phyloP scores from a whole-genome alignment of 164 flowering plant genomes.

The Macadamia integrifolia region DNA sequence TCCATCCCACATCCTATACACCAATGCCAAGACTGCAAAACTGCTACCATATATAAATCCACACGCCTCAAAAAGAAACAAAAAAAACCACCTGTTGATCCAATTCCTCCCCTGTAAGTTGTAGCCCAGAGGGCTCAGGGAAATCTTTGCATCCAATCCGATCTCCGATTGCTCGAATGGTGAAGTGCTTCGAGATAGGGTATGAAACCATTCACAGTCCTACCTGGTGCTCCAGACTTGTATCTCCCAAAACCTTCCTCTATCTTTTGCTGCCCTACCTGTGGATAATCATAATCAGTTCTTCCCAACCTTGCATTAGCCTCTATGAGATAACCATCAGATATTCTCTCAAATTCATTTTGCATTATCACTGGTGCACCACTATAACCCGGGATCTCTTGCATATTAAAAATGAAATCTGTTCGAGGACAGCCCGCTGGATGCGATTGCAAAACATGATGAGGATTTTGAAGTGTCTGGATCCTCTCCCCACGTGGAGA shows the following conservation, averaged over 20 bases:
- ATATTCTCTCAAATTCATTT: background rate
- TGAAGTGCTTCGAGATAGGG: slow-evolving; percentile 23
- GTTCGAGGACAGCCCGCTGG: too few species aligned
- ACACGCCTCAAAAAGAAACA: too few species aligned
- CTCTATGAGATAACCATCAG: slow-evolving; percentile 17
- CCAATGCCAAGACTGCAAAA: too few species aligned
- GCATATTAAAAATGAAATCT: too few species aligned
- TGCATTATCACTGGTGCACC: background rate
- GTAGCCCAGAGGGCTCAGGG: background rate
- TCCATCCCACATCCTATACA: too few species aligned
- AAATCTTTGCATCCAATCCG: slow-evolving; percentile 13
- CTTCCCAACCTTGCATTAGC: slow-evolving; percentile 18
- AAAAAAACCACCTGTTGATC: too few species aligned
- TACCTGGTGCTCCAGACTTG: slow-evolving; percentile 13
- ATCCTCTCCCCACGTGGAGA: too few species aligned
- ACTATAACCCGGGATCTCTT: background rate
- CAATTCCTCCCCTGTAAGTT: background rate
- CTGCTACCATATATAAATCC: too few species aligned
- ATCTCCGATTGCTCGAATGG: slow-evolving; percentile 15
- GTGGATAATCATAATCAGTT: slow-evolving; percentile 9
- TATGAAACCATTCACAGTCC: slow-evolving; percentile 12
- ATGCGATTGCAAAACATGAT: too few species aligned
- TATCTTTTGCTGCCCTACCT: slow-evolving; percentile 10
- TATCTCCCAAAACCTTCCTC: slow-evolving; percentile 18
- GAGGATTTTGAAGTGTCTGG: too few species aligned